Conservation (phyloP, 2,329 filamentous ascomycete species). For the Penicillium palitans region DNA sequence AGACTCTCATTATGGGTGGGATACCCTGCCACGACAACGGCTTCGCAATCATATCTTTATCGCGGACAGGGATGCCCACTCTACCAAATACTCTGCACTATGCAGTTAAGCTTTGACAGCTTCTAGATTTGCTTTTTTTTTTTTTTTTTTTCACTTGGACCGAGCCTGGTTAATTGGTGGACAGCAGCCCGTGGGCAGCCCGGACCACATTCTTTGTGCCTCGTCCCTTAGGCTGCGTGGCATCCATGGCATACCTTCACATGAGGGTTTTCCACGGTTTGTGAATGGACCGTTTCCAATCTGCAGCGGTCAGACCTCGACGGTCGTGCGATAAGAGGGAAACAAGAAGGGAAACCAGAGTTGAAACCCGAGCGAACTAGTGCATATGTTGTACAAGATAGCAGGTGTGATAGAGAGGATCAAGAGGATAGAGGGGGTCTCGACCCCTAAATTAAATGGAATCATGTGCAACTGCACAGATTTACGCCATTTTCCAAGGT, state of each 20-base stretch:
- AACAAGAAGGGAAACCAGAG: background rate
- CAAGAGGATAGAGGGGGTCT: background rate
- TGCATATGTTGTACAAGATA: background rate
- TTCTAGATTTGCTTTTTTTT: background rate
- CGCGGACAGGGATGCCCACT: constrained; percentile 60
- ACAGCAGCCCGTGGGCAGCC: constrained; percentile 66
- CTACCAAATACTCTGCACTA: constrained; percentile 36
- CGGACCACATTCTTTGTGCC: constrained; percentile 69
- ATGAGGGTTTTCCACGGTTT: constrained; percentile 60
- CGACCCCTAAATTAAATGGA: background rate
- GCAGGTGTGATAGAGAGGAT: background rate
- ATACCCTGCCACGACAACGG: constrained; percentile 57
- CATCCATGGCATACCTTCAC: constrained; percentile 79
- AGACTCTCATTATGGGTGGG: constrained; percentile 67
- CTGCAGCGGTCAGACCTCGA: constrained; percentile 43
- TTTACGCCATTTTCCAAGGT: constrained; percentile 1
- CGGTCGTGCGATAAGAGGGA: background rate
- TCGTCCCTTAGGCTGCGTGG: constrained; percentile 84
- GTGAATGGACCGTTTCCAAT: constrained; percentile 59
- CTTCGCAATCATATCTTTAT: constrained; percentile 27
- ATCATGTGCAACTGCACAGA: constrained; percentile 5
- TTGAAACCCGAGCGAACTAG: background rate
- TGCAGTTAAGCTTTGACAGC: background rate
- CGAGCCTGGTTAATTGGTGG: constrained; percentile 63
- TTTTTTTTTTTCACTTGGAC: background rate